These are phyloP conservation scores for Ammopiptanthus mongolicus DNA, from an alignment of 306 rosid species.

Conservation along the genomic window DNA sequence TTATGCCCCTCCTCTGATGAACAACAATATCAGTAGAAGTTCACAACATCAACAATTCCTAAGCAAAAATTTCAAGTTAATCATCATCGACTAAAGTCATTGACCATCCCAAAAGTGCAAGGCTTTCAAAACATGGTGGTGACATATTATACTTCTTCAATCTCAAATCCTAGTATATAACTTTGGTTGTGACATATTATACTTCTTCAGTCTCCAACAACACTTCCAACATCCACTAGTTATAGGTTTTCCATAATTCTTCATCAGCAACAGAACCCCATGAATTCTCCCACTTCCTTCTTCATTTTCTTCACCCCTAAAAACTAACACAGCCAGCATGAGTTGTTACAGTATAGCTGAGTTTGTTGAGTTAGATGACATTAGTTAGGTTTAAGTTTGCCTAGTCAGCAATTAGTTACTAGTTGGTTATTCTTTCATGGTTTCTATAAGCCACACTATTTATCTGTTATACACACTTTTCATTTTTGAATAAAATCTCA, in stretches of 20 bases:
- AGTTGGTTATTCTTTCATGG: too few species aligned
- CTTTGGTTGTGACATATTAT: not conserved
- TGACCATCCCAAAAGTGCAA: not conserved
- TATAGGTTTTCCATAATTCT: not conserved
- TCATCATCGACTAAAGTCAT: not conserved
- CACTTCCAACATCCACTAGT: not conserved
- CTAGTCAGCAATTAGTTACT: too few species aligned
- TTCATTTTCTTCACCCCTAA: not conserved
- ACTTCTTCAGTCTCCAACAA: not conserved
- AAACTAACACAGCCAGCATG: not conserved
- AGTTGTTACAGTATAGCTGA: too few species aligned
- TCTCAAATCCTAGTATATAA: not conserved
- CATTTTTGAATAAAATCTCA: too few species aligned
- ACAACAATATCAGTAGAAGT: not conserved
- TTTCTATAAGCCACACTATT: too few species aligned
- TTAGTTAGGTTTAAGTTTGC: too few species aligned
- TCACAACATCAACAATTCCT: not conserved
- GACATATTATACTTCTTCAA: too few species aligned
- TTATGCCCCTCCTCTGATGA: not conserved
- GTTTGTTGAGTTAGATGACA: too few species aligned
- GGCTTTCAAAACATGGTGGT: not conserved
- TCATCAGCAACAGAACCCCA: constrained; percentile 5
- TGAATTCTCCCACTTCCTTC: not conserved
- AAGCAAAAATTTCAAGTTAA: not conserved
- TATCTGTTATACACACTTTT: too few species aligned